A percentile compares a stretch with the other conserved stretches of the same genome.
phyloP scores from a whole-genome alignment of 1,284 basidiomycete species.

The Malassezia brasiliensis region DNA sequence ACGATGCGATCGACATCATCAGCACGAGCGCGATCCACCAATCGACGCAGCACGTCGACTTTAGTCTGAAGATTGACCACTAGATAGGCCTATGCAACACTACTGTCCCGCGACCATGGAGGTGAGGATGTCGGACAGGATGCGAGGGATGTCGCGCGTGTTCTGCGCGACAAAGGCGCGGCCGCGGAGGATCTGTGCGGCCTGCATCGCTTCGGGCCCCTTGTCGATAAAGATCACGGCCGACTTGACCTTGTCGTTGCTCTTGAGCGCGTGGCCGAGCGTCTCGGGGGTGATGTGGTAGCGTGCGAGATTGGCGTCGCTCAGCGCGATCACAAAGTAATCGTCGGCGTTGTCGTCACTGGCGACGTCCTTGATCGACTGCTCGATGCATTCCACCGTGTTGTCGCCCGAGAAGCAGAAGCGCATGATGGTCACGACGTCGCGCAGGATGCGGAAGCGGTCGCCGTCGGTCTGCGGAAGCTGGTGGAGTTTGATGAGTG shows the following conservation, averaged over 20 bases:
- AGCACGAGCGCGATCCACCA: conserved; percentile 43
- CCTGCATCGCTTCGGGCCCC: conserved; percentile 26
- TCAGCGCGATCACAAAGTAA: conserved; percentile 49
- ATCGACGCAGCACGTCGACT: conserved; percentile 46
- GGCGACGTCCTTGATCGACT: conserved; percentile 29
- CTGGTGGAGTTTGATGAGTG: conserved; percentile 29
- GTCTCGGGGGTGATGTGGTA: conserved; percentile 44
- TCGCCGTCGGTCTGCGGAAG: conserved; percentile 40
- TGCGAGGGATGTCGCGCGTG: conserved; percentile 35
- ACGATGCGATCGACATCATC: conserved; percentile 45
- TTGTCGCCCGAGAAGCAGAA: conserved; percentile 33
- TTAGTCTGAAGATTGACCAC: conserved; percentile 44
- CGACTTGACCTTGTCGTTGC: conserved; percentile 37
- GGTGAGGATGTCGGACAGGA: conserved; percentile 37
- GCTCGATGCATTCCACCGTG: conserved; percentile 30
- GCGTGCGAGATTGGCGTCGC: conserved; percentile 48
- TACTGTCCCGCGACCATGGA: conserved; percentile 21
- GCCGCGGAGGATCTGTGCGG: conserved; percentile 31
- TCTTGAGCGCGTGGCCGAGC: conserved; percentile 27
- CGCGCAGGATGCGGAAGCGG: conserved; percentile 36
- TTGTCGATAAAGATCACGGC: conserved; percentile 44
- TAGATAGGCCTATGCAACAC: not conserved
- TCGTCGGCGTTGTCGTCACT: conserved; percentile 38
- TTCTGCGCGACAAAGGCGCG: conserved; percentile 36
- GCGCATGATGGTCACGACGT: conserved; percentile 35